Conservation (phyloP, 2,329 filamentous ascomycete genomes). For the Lachnellula occidentalis region DNA sequence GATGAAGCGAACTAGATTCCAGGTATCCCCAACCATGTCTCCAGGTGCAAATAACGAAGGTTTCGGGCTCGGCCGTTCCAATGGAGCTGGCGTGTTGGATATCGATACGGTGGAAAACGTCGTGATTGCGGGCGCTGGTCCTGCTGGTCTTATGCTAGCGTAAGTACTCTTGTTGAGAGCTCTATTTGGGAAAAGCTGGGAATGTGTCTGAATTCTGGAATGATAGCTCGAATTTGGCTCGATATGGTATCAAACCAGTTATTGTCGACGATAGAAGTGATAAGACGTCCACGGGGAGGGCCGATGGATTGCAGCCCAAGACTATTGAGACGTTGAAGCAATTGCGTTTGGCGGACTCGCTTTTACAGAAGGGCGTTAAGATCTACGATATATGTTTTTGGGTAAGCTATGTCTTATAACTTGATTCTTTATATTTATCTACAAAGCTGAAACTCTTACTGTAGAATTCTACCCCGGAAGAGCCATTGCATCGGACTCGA, state of each 20-base stretch:
- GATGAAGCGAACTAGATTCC: slow-evolving; percentile 10
- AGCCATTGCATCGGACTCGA: slow-evolving; percentile 17
- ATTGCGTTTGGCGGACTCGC: slow-evolving; percentile 48
- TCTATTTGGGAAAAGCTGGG: background rate
- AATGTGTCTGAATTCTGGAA: background rate
- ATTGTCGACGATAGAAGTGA: slow-evolving; percentile 65
- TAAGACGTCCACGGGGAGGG: slow-evolving; percentile 55
- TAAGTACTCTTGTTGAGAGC: slow-evolving; percentile 7
- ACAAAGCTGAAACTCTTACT: slow-evolving; percentile 33
- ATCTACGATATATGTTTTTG: slow-evolving; percentile 54
- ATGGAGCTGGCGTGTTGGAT: background rate
- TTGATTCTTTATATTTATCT: background rate
- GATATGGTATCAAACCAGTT: slow-evolving; percentile 59
- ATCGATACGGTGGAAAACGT: slow-evolving; percentile 14
- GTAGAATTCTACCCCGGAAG: slow-evolving; percentile 15
- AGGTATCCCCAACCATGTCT: slow-evolving; percentile 15
- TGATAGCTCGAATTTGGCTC: slow-evolving; percentile 48
- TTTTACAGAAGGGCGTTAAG: slow-evolving; percentile 53
- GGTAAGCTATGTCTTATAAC: slow-evolving; percentile 45
- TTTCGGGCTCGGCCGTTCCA: slow-evolving; percentile 11
- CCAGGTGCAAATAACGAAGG: slow-evolving; percentile 17
- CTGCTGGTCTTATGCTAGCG: slow-evolving; percentile 38
- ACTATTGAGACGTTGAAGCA: slow-evolving; percentile 59
- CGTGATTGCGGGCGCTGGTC: slow-evolving; percentile 37
- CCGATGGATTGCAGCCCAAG: slow-evolving; percentile 57